These are phyloP conservation scores for Quercus wislizeni DNA, from an alignment of 306 rosid genomes.

Conservation along the genomic window DNA sequence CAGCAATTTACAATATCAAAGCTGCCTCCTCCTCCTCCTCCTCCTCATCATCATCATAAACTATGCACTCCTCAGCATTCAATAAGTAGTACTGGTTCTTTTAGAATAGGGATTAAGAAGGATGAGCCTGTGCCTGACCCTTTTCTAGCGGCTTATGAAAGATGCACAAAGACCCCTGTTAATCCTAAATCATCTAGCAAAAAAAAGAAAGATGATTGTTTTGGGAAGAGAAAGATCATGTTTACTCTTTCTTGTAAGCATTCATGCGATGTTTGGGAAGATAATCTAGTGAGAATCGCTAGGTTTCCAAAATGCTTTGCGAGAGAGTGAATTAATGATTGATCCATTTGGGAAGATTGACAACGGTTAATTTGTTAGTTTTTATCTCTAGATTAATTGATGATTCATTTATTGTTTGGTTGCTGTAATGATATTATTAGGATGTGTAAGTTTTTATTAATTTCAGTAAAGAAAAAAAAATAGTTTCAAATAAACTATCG, in stretches of 20 bases:
- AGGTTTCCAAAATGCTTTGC: neutral
- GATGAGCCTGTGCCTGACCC: conserved; percentile 36
- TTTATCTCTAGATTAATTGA: no score
- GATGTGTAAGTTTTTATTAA: neutral
- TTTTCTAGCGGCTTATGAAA: conserved; percentile 49
- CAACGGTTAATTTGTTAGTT: no score
- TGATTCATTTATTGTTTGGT: no score
- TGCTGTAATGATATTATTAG: no score
- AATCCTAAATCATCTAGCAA: neutral
- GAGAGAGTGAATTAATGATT: neutral
- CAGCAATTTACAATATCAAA: neutral
- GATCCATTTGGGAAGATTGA: neutral
- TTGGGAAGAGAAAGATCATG: conserved; percentile 20
- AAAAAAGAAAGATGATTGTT: conserved; percentile 18
- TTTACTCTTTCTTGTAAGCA: conserved; percentile 31
- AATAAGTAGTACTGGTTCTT: neutral
- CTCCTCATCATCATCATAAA: no score
- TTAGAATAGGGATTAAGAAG: conserved; percentile 13
- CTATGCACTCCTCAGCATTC: conserved; percentile 1
- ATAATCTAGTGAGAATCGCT: neutral
- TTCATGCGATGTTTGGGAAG: conserved; percentile 16
- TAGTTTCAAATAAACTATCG: no score
- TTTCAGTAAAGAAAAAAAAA: neutral
- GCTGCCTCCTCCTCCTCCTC: conserved; percentile 43
- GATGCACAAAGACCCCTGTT: conserved; percentile 42